Percentiles rank a stretch among this genome's conserved stretches.
Conservation (phyloP, 345 rosid species). For the Clausena lansium region DNA sequence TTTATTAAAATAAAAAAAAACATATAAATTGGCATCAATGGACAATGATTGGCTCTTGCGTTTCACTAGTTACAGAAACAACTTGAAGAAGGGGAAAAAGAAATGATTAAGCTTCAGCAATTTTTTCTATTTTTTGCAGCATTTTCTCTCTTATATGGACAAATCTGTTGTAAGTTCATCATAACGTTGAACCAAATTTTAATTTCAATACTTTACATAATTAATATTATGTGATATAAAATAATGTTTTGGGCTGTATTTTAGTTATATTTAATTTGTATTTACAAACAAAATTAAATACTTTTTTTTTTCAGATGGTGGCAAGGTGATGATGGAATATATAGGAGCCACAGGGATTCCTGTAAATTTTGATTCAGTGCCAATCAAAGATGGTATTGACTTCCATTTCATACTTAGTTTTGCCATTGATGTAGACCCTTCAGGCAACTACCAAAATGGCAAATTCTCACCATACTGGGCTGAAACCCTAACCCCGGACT, state of each 20-base stretch:
- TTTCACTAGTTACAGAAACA: neutral
- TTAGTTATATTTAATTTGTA: no score
- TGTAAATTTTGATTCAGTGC: conserved; percentile 35
- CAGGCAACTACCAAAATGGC: conserved; percentile 42
- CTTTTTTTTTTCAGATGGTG: conserved; percentile 29
- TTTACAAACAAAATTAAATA: no score
- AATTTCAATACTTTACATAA: neutral
- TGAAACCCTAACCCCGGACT: conserved; percentile 29
- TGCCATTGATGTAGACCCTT: conserved; percentile 45
- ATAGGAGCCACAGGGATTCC: conserved; percentile 50
- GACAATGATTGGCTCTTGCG: neutral
- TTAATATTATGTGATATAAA: neutral
- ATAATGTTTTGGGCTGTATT: neutral
- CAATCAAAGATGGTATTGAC: conserved; percentile 33
- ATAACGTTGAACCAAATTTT: neutral
- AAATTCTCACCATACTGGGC: conserved; percentile 46
- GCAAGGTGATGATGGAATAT: conserved; percentile 67
- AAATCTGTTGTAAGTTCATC: neutral
- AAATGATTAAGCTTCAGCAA: neutral
- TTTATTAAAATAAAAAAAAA: neutral
- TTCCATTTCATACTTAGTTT: conserved; percentile 55
- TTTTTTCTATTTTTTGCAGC: neutral
- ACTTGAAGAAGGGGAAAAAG: neutral
- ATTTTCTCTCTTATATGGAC: neutral
- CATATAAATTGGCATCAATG: no score